Conservation (phyloP, 1,284 basidiomycete species). For the Porogramme epimiltina region DNA sequence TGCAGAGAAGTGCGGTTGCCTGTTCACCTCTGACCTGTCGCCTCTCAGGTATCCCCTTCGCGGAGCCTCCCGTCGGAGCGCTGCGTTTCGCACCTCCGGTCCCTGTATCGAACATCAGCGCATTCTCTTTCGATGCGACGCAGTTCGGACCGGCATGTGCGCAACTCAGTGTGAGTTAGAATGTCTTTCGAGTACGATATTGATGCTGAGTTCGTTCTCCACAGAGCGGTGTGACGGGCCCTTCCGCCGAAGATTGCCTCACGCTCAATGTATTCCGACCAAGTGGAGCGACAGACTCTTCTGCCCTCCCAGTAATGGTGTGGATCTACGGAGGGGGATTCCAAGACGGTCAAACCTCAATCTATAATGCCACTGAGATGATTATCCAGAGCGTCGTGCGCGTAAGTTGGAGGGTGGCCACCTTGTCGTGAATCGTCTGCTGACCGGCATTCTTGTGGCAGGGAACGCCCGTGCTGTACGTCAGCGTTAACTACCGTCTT, state of each 20-base stretch:
- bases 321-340: slow-evolving; percentile 34
- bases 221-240: neutral
- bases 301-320: slow-evolving; percentile 41
- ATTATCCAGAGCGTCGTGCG: slow-evolving; percentile 46
- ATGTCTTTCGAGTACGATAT: neutral
- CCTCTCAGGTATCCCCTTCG: slow-evolving; percentile 32
- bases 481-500: slow-evolving; percentile 57
- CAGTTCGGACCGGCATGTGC: slow-evolving; percentile 24
- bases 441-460: slow-evolving; percentile 17
- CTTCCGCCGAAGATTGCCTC: slow-evolving; percentile 44
- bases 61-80: slow-evolving; percentile 28
- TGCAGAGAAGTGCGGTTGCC: neutral
- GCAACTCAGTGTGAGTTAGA: slow-evolving; percentile 15
- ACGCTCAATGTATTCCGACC: slow-evolving; percentile 50
- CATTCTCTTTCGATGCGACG: slow-evolving; percentile 20
- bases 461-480: slow-evolving; percentile 59
- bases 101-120: slow-evolving; percentile 6
- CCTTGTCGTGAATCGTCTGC: slow-evolving; percentile 3
- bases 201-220: neutral
- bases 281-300: slow-evolving; percentile 26
- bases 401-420: slow-evolving; percentile 26
- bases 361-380: slow-evolving; percentile 44
- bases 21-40: neutral
- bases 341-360: slow-evolving; percentile 20
- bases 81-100: slow-evolving; percentile 28